A percentile compares a stretch with the other conserved stretches of the same genome.
These are phyloP conservation scores for Ilyonectria destructans DNA, from an alignment of 2,329 filamentous ascomycete species.

Conservation along the genomic window DNA sequence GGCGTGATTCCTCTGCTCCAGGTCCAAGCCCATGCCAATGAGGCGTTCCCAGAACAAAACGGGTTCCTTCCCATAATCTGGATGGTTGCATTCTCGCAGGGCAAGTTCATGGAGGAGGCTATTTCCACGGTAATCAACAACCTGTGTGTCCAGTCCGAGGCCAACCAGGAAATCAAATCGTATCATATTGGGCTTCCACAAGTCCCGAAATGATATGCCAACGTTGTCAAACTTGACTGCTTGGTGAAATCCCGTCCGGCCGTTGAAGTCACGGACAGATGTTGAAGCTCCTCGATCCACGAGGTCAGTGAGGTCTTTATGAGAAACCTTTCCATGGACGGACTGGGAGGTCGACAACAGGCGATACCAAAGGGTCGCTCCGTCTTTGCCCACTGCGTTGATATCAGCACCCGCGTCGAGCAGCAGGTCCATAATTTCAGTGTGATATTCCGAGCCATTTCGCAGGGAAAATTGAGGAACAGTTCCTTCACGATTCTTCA, in stretches of 20 bases:
- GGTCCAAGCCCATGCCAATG: constrained; percentile 31
- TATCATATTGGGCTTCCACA: background rate
- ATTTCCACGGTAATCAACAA: constrained; percentile 43
- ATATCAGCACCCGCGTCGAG: constrained; percentile 46
- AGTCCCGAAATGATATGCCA: background rate
- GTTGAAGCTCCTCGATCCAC: constrained; percentile 35
- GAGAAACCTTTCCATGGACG: background rate
- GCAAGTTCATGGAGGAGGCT: constrained; percentile 44
- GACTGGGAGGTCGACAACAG: background rate
- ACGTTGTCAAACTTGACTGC: constrained; percentile 10
- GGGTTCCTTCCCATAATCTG: background rate
- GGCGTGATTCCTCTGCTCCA: constrained; percentile 36
- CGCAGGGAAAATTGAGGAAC: constrained; percentile 35
- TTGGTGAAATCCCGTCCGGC: constrained; percentile 41
- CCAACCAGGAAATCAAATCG: constrained; percentile 28
- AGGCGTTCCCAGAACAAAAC: constrained; percentile 36
- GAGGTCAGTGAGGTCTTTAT: constrained; percentile 29
- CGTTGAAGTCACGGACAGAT: constrained; percentile 31
- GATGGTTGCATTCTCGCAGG: background rate
- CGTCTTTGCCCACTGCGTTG: constrained; percentile 34
- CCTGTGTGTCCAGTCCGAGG: constrained; percentile 28
- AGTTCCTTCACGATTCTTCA: constrained; percentile 34
- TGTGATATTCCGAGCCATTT: accelerated
- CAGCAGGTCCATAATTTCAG: constrained; percentile 16
- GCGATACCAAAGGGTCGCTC: constrained; percentile 39